Percentiles rank a stretch among this genome's conserved stretches.
Evolutionary conservation across 164 flowering plant species (phyloP).

Genomic region (Amborella trichopoda): DNA sequence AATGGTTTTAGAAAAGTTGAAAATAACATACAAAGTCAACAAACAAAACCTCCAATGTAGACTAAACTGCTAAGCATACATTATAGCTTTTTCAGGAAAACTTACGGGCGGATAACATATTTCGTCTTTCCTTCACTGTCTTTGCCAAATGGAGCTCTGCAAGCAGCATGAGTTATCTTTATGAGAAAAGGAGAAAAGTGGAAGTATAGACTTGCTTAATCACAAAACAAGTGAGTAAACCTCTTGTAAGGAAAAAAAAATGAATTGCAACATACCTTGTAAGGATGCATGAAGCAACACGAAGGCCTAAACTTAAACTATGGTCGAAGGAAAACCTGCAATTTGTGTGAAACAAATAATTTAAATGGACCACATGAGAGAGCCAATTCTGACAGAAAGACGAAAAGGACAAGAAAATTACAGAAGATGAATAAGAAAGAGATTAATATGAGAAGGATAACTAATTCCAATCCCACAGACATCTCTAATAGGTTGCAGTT

Average conservation of each 20-base stretch:
- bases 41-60: too few species aligned
- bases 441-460: not conserved
- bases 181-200: not conserved
- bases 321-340: constrained; percentile 92
- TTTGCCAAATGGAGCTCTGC: constrained; percentile 78
- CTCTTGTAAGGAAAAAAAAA: not conserved
- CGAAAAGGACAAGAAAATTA: not conserved
- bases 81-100: constrained; percentile 7
- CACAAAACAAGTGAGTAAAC: not conserved
- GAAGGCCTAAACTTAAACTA: constrained; percentile 69
- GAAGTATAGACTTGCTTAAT: not conserved
- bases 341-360: too few species aligned
- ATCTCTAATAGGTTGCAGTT: not conserved
- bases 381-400: too few species aligned
- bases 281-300: constrained; percentile 82
- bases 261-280: constrained; percentile 48
- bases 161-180: constrained; percentile 3
- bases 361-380: too few species aligned
- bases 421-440: not conserved
- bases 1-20: not conserved
- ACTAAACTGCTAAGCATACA: not conserved
- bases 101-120: constrained; percentile 95
- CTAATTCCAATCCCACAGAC: not conserved
- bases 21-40: too few species aligned
- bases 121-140: constrained; percentile 82